phyloP scores from a whole-genome alignment of 164 flowering plant species.

The Kalanchoe fedtschenkoi region DNA sequence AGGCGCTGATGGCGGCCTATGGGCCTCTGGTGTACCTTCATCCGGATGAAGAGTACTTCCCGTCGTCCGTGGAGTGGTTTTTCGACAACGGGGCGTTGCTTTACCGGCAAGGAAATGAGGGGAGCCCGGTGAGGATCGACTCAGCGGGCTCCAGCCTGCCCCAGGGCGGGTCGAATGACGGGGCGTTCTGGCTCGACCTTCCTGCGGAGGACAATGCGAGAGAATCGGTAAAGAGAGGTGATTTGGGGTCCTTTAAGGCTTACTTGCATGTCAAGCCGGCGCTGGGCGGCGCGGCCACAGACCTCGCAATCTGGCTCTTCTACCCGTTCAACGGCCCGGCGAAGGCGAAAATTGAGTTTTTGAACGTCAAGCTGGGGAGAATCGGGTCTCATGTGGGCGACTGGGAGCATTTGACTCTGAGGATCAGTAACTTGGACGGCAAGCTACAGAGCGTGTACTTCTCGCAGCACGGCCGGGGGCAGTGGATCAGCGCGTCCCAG shows the following conservation, averaged over 20 bases:
- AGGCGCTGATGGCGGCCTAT: too few relatives aligned
- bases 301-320: background rate
- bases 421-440: too few relatives aligned
- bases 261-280: background rate
- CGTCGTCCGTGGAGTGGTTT: background rate
- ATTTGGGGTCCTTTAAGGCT: too few relatives aligned
- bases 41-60: background rate
- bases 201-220: too few relatives aligned
- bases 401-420: slow-evolving; percentile 54
- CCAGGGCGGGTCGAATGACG: too few relatives aligned
- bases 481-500: slow-evolving; percentile 29
- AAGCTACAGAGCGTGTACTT: slow-evolving; percentile 24
- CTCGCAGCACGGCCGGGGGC: slow-evolving; percentile 34
- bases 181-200: too few relatives aligned
- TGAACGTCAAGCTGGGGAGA: slow-evolving; percentile 28
- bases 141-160: too few relatives aligned
- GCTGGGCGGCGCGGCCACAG: background rate
- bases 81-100: slow-evolving; percentile 1
- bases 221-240: too few relatives aligned
- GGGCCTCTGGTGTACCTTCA: background rate
- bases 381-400: slow-evolving; percentile 55
- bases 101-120: background rate
- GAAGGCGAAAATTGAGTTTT: slow-evolving; percentile 25
- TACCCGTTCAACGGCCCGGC: slow-evolving; percentile 44
- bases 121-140: too few relatives aligned